Evolutionary conservation across 257 asterid species (phyloP).

Genomic region (Solanum verrucosum): DNA sequence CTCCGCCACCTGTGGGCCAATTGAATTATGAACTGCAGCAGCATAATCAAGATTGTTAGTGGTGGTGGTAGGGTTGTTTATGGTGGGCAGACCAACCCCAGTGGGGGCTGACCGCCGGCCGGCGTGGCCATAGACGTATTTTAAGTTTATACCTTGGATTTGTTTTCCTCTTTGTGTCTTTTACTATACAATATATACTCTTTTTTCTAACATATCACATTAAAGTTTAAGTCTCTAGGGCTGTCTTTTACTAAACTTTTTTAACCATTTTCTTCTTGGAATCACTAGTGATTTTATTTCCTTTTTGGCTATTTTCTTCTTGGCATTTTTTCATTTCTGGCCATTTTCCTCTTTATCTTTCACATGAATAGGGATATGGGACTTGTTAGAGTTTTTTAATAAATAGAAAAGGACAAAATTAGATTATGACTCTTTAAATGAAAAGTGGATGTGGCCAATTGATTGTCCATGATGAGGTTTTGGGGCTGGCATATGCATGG

Average conservation of each 20-base stretch:
- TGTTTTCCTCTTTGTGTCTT: slow-evolving; percentile 53
- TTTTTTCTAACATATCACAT: slow-evolving; percentile 27
- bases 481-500: neutral
- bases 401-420: neutral
- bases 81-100: too few species aligned
- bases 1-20: too few species aligned
- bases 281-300: neutral
- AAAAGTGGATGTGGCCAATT: neutral
- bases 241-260: slow-evolving; percentile 33
- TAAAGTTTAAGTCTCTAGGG: slow-evolving; percentile 14
- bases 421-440: neutral
- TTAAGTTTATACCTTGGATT: slow-evolving; percentile 50
- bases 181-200: slow-evolving; percentile 22
- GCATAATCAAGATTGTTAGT: too few species aligned
- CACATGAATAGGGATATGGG: slow-evolving; percentile 1
- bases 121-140: slow-evolving; percentile 11
- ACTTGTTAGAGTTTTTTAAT: neutral
- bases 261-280: slow-evolving; percentile 33
- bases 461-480: slow-evolving; percentile 1
- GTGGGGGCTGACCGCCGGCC: too few species aligned
- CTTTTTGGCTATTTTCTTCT: slow-evolving; percentile 16
- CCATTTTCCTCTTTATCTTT: neutral
- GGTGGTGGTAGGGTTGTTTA: too few species aligned
- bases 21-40: too few species aligned
- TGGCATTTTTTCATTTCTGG: neutral